phyloP scores from a whole-genome alignment of 2,329 filamentous ascomycete species.

The Aureobasidium melanogenum region DNA sequence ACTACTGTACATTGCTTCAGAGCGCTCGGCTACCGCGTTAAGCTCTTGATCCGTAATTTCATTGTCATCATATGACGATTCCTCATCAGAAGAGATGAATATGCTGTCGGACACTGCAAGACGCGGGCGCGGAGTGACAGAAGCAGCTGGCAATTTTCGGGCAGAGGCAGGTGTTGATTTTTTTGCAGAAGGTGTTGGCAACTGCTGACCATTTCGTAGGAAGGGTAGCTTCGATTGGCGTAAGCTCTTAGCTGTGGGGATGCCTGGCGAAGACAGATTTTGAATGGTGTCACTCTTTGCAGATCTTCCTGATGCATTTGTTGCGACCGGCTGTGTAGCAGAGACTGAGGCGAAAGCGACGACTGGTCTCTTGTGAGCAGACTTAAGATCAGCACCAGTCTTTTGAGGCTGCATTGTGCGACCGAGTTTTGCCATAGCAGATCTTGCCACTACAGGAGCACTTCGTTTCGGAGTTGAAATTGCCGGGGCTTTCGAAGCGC shows the following conservation, averaged over 20 bases:
- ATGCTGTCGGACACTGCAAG: background rate
- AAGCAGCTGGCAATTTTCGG: background rate
- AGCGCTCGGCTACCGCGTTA: background rate
- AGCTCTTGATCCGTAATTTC: conserved; percentile 10
- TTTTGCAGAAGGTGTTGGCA: background rate
- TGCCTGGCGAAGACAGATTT: background rate
- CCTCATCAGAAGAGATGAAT: conserved; percentile 10
- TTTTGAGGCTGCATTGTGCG: background rate
- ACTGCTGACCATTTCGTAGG: background rate
- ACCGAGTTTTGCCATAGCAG: background rate
- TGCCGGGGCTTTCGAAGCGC: background rate
- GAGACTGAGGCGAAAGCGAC: background rate
- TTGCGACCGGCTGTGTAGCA: background rate
- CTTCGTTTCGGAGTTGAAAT: background rate
- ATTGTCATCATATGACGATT: conserved; percentile 10
- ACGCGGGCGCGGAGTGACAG: background rate
- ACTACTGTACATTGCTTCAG: conserved; percentile 5
- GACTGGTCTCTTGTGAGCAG: background rate
- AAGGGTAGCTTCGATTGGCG: background rate
- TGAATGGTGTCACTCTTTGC: background rate
- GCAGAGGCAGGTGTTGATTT: background rate
- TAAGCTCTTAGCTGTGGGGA: background rate
- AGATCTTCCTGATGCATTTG: no score
- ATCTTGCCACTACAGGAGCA: background rate
- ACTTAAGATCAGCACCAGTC: background rate